Conservation (phyloP, 495 filamentous ascomycete species). For the Tuber magnatum region DNA sequence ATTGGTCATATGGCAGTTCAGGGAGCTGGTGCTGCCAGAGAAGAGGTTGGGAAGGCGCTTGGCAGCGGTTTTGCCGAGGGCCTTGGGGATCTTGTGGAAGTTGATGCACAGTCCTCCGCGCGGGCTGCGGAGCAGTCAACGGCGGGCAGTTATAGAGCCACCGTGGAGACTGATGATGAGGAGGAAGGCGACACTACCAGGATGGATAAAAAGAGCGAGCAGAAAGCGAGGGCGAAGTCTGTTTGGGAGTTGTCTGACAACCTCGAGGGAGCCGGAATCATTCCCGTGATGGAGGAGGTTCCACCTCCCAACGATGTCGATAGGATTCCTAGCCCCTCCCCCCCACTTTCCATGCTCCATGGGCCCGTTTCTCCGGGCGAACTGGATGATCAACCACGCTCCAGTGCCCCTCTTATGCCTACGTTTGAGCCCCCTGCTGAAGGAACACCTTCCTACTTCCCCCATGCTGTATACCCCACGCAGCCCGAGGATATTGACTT, state of each 20-base stretch:
- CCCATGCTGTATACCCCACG: neutral
- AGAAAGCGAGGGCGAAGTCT: slow-evolving; percentile 11
- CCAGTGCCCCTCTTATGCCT: neutral
- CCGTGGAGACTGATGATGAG: slow-evolving; percentile 1
- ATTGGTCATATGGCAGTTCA: slow-evolving; percentile 45
- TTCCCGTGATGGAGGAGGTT: neutral
- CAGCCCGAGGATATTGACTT: neutral
- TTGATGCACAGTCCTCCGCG: neutral
- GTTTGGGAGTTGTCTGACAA: slow-evolving; percentile 20
- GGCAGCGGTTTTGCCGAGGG: slow-evolving; percentile 11
- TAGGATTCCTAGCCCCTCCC: neutral
- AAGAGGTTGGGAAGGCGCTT: slow-evolving; percentile 28
- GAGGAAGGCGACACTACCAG: slow-evolving; percentile 1
- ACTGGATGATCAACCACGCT: neutral
- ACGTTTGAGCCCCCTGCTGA: neutral
- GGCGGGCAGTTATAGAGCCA: slow-evolving; percentile 2
- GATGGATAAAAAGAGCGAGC: neutral
- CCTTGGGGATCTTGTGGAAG: slow-evolving; percentile 15
- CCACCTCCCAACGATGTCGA: neutral
- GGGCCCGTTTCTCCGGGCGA: neutral
- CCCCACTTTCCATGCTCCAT: neutral
- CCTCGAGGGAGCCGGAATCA: neutral
- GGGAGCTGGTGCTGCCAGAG: slow-evolving; percentile 30
- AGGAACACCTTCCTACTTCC: neutral
- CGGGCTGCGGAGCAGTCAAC: slow-evolving; percentile 7